phyloP scores from a whole-genome alignment of 805 yeast species.

The Sugiyamaella mastotermitis region DNA sequence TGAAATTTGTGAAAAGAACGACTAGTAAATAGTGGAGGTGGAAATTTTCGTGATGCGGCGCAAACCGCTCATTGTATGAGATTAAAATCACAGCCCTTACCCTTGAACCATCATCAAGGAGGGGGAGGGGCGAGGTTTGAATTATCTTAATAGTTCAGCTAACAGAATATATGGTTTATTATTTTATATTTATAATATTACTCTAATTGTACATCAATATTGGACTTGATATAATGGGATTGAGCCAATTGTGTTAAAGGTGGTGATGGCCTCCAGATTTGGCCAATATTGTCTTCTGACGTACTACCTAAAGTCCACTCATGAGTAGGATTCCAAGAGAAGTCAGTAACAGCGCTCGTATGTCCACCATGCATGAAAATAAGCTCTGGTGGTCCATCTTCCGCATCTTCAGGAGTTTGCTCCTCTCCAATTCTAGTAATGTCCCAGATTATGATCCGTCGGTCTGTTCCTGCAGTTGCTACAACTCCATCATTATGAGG shows the following conservation, averaged over 20 bases:
- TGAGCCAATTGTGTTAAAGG: conserved; percentile 33
- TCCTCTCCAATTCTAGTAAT: conserved; percentile 48
- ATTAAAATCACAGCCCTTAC: too few relatives aligned
- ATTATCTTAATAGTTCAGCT: too few relatives aligned
- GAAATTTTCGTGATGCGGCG: too few relatives aligned
- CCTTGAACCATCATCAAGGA: too few relatives aligned
- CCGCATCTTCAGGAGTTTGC: conserved; percentile 48
- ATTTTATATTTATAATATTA: too few relatives aligned
- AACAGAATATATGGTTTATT: too few relatives aligned
- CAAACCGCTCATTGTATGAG: too few relatives aligned
- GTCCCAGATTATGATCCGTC: conserved; percentile 73
- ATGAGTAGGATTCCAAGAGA: conserved; percentile 59
- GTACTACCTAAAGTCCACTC: conserved; percentile 56
- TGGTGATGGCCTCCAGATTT: conserved; percentile 67
- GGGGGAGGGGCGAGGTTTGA: too few relatives aligned
- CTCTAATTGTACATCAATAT: too few relatives aligned
- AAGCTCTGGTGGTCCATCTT: conserved; percentile 69
- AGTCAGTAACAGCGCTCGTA: conserved; percentile 59
- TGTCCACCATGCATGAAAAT: conserved; percentile 85
- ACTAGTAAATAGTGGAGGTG: too few relatives aligned
- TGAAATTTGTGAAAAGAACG: too few relatives aligned
- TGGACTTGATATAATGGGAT: too few relatives aligned
- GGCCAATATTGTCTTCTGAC: conserved; percentile 70
- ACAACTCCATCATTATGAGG: conserved; percentile 45
- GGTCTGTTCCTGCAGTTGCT: conserved; percentile 58